These are phyloP conservation scores for Houttuynia cordata DNA, from an alignment of 164 flowering plant genomes.

Conservation along the genomic window DNA sequence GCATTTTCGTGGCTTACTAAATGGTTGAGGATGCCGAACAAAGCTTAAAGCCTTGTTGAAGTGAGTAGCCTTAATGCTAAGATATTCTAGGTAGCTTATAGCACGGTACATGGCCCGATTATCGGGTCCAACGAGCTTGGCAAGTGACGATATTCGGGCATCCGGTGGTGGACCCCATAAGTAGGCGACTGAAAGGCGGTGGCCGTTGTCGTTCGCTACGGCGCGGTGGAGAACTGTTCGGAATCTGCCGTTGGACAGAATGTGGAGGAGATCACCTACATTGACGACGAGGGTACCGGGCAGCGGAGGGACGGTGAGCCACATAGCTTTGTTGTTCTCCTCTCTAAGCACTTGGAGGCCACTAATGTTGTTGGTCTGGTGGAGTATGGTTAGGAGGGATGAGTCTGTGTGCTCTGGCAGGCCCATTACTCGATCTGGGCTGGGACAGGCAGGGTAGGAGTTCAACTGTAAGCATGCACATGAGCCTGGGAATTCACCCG, in stretches of 20 bases:
- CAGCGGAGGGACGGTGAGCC: conserved; percentile 70
- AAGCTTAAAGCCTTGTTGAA: conserved; percentile 63
- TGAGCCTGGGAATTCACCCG: conserved; percentile 22
- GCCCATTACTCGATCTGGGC: conserved; percentile 86
- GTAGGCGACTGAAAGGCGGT: conserved; percentile 49
- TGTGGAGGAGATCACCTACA: conserved; percentile 82
- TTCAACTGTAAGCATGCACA: conserved; percentile 48
- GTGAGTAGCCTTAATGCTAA: conserved; percentile 57
- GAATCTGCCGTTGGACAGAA: conserved; percentile 60
- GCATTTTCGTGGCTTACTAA: no score
- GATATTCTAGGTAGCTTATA: conserved; percentile 66
- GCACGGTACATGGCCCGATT: conserved; percentile 49
- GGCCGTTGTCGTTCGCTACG: conserved; percentile 30
- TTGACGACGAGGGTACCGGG: conserved; percentile 60
- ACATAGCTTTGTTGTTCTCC: conserved; percentile 17
- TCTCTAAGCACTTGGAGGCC: conserved; percentile 44
- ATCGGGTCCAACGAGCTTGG: conserved; percentile 28
- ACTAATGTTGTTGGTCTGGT: neutral
- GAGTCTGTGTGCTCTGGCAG: conserved; percentile 84
- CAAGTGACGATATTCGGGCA: conserved; percentile 36
- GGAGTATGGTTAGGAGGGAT: conserved; percentile 53
- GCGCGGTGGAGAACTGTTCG: conserved; percentile 53
- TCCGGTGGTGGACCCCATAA: conserved; percentile 40
- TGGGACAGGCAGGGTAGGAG: conserved; percentile 74
- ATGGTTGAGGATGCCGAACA: conserved; percentile 14